A percentile compares a stretch with the other conserved stretches of the same genome.
These are phyloP conservation scores for Patellifolia procumbens DNA, from an alignment of 179 eudicot species.

Conservation along the genomic window DNA sequence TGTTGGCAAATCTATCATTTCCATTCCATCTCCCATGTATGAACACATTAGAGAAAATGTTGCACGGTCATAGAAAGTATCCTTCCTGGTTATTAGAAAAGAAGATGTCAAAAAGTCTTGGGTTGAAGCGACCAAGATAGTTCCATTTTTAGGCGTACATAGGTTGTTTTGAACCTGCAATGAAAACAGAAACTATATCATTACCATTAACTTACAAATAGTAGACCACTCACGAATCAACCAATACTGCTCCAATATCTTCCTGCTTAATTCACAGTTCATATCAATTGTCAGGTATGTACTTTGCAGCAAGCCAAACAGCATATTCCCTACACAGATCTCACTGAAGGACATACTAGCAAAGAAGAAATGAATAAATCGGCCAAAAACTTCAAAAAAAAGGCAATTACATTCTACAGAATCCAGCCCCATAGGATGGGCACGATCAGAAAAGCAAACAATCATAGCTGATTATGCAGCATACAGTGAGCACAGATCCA, in stretches of 20 bases:
- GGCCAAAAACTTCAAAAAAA: background rate
- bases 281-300: background rate
- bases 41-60: constrained; percentile 80
- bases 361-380: background rate
- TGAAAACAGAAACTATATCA: background rate
- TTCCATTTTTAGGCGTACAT: constrained; percentile 96
- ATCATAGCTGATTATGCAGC: background rate
- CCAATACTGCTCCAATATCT: background rate
- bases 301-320: background rate
- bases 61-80: constrained; percentile 93
- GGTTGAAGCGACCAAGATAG: constrained; percentile 95
- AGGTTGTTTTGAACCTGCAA: constrained; percentile 94
- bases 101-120: constrained; percentile 96
- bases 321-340: background rate
- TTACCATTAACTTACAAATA: background rate
- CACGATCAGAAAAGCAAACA: background rate
- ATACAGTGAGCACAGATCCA: background rate
- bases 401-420: background rate
- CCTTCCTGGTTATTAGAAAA: constrained; percentile 89
- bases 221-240: background rate
- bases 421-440: background rate
- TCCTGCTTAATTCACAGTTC: background rate
- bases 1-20: constrained; percentile 79
- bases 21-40: constrained; percentile 95
- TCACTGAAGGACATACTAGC: background rate